These are phyloP conservation scores for Diaporthe citrichinensis DNA, from an alignment of 2,329 filamentous ascomycete genomes.

Conservation along the genomic window DNA sequence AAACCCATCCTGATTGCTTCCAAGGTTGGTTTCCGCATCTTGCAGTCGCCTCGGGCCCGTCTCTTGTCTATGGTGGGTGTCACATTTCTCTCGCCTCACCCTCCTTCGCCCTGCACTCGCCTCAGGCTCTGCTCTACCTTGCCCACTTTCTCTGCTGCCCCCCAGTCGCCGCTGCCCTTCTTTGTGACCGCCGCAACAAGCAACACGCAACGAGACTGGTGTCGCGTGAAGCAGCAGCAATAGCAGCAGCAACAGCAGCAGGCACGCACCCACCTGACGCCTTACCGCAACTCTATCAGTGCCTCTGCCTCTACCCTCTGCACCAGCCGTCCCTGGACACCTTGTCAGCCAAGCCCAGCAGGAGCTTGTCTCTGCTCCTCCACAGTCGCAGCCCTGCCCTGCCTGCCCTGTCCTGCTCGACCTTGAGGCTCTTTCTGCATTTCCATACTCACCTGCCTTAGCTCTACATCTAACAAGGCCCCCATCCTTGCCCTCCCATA, in stretches of 20 bases:
- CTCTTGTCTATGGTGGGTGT: slow-evolving; percentile 32
- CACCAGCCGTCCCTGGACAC: slow-evolving; percentile 20
- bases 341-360: slow-evolving; percentile 38
- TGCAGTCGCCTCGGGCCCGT: slow-evolving; percentile 16
- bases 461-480: slow-evolving; percentile 29
- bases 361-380: slow-evolving; percentile 40
- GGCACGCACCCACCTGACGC: slow-evolving; percentile 24
- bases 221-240: slow-evolving; percentile 35
- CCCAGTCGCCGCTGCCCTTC: slow-evolving; percentile 34
- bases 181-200: slow-evolving; percentile 27
- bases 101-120: neutral
- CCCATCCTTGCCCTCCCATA: slow-evolving; percentile 35
- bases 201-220: slow-evolving; percentile 32
- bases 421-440: slow-evolving; percentile 37
- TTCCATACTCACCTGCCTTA: slow-evolving; percentile 39
- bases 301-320: slow-evolving; percentile 12
- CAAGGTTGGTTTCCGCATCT: slow-evolving; percentile 28
- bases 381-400: slow-evolving; percentile 30
- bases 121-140: slow-evolving; percentile 14
- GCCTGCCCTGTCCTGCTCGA: slow-evolving; percentile 14
- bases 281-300: slow-evolving; percentile 29
- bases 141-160: slow-evolving; percentile 18
- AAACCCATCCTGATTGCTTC: slow-evolving; percentile 34
- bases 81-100: slow-evolving; percentile 25
- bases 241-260: slow-evolving; percentile 7